Conservation (phyloP, 345 rosid species). For the Litchi chinensis region DNA sequence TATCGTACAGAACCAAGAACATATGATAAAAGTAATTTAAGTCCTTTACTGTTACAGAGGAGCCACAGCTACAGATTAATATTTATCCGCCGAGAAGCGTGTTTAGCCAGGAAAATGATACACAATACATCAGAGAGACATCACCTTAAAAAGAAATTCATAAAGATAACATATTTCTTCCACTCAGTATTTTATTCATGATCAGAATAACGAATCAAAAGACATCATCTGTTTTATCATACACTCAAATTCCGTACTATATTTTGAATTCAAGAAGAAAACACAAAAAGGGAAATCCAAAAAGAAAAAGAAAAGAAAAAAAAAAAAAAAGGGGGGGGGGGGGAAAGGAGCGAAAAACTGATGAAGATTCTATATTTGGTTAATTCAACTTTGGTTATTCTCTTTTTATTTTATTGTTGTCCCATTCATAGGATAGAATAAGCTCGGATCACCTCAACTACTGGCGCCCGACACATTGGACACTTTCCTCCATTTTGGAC, state of each 20-base stretch:
- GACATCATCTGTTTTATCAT: conserved; percentile 18
- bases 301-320: background rate
- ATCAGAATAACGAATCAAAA: conserved; percentile 23
- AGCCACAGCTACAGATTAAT: background rate
- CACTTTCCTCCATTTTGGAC: conserved; percentile 76
- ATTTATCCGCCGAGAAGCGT: background rate
- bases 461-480: conserved; percentile 95
- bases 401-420: background rate
- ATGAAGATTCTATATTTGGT: conserved; percentile 9
- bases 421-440: conserved; percentile 54
- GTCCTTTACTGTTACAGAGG: too few relatives aligned
- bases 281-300: conserved; percentile 4
- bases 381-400: conserved; percentile 9
- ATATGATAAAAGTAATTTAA: too few relatives aligned
- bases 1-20: too few relatives aligned
- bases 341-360: conserved; percentile 22
- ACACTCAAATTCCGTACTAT: conserved; percentile 5
- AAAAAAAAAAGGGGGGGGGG: conserved; percentile 26
- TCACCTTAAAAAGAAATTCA: background rate
- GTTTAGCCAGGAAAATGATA: background rate
- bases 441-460: conserved; percentile 84
- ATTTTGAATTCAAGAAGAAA: conserved; percentile 10
- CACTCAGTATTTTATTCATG: conserved; percentile 31
- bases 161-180: conserved; percentile 3
- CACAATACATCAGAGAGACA: background rate